Base-by-base conservation (phyloP, 2,329 filamentous ascomycete genomes). In the Colletotrichum incanum region DNA sequence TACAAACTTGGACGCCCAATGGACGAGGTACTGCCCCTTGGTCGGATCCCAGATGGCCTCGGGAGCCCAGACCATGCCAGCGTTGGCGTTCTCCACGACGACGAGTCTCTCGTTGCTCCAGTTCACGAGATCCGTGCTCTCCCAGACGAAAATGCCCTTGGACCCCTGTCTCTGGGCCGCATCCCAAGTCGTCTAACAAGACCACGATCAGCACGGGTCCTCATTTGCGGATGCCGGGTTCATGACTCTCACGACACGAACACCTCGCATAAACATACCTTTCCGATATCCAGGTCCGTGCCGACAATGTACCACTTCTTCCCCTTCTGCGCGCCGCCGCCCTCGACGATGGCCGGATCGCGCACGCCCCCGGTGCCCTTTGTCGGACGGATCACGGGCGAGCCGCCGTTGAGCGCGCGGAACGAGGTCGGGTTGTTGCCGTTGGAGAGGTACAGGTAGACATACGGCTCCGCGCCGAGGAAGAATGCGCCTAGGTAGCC, bases 51-150 rank as follows among this genome's bases (percentile, higher is more conserved):
- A 72, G 52, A 69, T 69, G 14, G 69, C 69, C 9, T 69, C 69
- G 0, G 88, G 88, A 0, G 88, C 88, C 88, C 88, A 90, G 0
- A 89, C 86, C 88, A 89, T 90, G 4, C 88, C 88, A 0, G 87
- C 88, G 4, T 82, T 85, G n/a, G 78, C 77, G 68, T 88, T 84
- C 74, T 89, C 87, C 14, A 90, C 87, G 0, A 77, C 79, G 0
- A 87, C 83, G 2, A 90, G 80, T 7, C 86, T 79, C 76, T 89
- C 86, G 16, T 79, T 79, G 14, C 75, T 80, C 85, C 86, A 89
- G 71, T 83, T 86, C 8, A 87, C 77, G 5, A 89, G 78, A 65
- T 89, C 86, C 0, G 82, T 85, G 73, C 82, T 86, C 75, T 89
- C 86, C 87, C 88, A 90, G 14, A 89, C 83, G 60, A 88, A 87